Conservation (phyloP, 805 yeast species). For the Ogataea siamensis region DNA sequence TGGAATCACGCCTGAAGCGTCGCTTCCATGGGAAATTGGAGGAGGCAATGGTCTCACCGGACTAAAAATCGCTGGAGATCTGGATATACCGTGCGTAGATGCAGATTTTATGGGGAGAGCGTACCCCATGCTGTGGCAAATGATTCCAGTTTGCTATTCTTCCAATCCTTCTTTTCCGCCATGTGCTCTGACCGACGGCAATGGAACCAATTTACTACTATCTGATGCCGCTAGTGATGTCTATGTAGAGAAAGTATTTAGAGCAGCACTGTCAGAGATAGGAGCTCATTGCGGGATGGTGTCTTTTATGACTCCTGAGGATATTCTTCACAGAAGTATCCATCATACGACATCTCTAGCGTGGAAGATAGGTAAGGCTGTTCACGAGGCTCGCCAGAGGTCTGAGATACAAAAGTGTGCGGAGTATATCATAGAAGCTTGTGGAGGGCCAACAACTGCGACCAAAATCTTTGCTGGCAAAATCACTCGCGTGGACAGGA, state of each 20-base stretch:
- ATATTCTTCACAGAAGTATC: conserved; percentile 30
- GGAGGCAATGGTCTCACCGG: conserved; percentile 43
- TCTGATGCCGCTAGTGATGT: conserved; percentile 33
- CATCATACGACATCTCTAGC: conserved; percentile 37
- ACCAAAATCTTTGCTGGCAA: conserved; percentile 39
- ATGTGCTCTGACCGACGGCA: conserved; percentile 41
- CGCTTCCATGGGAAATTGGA: conserved; percentile 41
- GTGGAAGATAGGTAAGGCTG: conserved; percentile 47
- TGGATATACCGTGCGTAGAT: conserved; percentile 34
- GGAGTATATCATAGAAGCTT: conserved; percentile 34
- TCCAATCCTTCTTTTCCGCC: conserved; percentile 30
- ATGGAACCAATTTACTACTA: conserved; percentile 37
- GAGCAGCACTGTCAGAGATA: conserved; percentile 40
- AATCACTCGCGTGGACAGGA: conserved; percentile 40
- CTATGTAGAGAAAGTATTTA: conserved; percentile 36
- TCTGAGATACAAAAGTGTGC: conserved; percentile 36
- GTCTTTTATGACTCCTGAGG: conserved; percentile 13
- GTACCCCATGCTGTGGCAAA: conserved; percentile 43
- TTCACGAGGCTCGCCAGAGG: conserved; percentile 33
- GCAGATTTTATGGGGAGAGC: conserved; percentile 48
- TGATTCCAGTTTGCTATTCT: conserved; percentile 42
- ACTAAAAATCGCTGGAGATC: conserved; percentile 22
- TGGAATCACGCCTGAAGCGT: conserved; percentile 30
- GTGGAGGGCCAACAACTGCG: conserved; percentile 35
- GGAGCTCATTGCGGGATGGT: conserved; percentile 37